Base-by-base conservation (phyloP, 192 early-diverging fungal species). In the Linderina pennispora region DNA sequence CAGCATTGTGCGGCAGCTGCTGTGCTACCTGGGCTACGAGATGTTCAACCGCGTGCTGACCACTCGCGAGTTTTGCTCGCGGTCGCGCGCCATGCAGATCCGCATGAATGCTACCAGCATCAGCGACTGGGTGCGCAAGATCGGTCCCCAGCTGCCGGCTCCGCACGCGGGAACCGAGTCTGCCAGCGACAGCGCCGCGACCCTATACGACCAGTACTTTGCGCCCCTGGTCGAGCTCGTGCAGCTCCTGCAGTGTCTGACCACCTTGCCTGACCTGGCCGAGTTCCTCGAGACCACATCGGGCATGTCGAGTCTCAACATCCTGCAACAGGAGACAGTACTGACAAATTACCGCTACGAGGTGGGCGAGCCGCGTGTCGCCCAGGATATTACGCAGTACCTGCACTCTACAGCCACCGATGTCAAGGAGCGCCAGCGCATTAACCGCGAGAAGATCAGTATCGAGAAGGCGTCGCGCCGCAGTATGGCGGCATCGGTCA, bases 341-440 rank as follows among this genome's bases (percentile, higher is more conserved):
- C 80, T 93, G 35, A 74, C 77, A 19, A 68, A 77, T 32, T 98
- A 98, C 58, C 75, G 83, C 14, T 98, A 93, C 59, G 94, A 98
- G 53, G 86, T 90, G 10, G 84, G 82, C 21, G 94, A 98, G 50
- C 51, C 74, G 10, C 48, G 76, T 4, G 61, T 95, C 36, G 52
- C 78, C 5, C 70, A 78, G 14, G 91, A 91, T 16, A 77, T 95
- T 11, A 78, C 78, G 42, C 77, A 80, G 42, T 92, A 93, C 57
- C 70, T 88, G 3, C 68, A 82, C 26, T 77, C 81, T 40, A 70
- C 88, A 17, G 82, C 85, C 40, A 82, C 87, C 20, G 85, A 87
- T 24, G 78, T 83, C 3, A 78, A 74, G 44, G 68, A 72, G 19
- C 58, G 65, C 16, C 61, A 77, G 59, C 63, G 59, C 18, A 59